A percentile compares a stretch with the other conserved stretches of the same genome.
These are phyloP conservation scores for Leccinum huronense DNA, from an alignment of 1,284 basidiomycete species.

Conservation along the genomic window DNA sequence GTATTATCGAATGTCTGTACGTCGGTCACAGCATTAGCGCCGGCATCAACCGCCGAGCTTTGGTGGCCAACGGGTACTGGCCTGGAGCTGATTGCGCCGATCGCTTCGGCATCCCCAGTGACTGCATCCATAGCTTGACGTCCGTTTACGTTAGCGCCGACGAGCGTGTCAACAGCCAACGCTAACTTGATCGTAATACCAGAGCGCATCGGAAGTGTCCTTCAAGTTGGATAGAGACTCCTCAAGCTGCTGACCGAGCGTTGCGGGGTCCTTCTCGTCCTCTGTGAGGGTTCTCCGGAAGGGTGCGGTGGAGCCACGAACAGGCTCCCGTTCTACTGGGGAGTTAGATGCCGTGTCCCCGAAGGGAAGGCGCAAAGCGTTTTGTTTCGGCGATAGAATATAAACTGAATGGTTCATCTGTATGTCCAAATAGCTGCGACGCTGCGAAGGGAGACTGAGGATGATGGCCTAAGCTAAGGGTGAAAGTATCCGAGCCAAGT, in stretches of 20 bases:
- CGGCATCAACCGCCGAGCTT: not conserved
- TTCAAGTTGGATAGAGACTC: not conserved
- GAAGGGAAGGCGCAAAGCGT: slow-evolving; percentile 48
- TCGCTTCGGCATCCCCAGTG: not conserved
- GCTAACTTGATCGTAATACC: not conserved
- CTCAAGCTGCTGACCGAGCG: slow-evolving; percentile 39
- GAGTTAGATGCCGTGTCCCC: slow-evolving; percentile 54
- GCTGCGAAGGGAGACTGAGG: slow-evolving; percentile 87
- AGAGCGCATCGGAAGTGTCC: not conserved
- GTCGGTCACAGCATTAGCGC: not conserved
- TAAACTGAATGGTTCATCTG: slow-evolving; percentile 72
- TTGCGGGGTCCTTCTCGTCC: slow-evolving; percentile 63
- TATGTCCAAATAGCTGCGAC: slow-evolving; percentile 76
- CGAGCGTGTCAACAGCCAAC: not conserved
- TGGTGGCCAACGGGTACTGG: not conserved
- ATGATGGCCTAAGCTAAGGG: slow-evolving; percentile 48
- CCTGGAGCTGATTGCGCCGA: not conserved
- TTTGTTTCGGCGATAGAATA: slow-evolving; percentile 78
- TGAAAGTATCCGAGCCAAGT: slow-evolving; percentile 43
- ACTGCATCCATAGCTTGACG: not conserved
- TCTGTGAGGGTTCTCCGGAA: slow-evolving; percentile 79
- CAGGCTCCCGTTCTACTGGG: slow-evolving; percentile 50
- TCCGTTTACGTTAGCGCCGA: not conserved
- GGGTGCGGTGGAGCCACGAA: slow-evolving; percentile 67
- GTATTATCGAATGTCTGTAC: not conserved